A percentile compares a stretch with the other conserved stretches of the same genome.
phyloP scores from a whole-genome alignment of 2,329 filamentous ascomycete genomes.

The Penicillium sp. region DNA sequence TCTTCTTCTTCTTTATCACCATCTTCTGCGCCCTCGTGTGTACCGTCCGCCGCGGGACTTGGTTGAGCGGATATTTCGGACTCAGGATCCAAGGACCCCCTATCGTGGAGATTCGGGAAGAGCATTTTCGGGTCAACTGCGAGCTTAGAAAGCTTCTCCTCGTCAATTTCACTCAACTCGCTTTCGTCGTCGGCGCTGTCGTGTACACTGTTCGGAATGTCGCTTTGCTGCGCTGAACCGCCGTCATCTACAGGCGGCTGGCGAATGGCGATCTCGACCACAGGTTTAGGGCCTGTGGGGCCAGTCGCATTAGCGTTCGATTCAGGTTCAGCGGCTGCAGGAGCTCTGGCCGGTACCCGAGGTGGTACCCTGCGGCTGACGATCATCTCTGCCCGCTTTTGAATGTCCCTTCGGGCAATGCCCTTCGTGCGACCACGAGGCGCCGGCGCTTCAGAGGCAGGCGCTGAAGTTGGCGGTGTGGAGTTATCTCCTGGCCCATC shows the following conservation, averaged over 20 bases:
- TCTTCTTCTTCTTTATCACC: conserved; percentile 24
- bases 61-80: conserved; percentile 31
- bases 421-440: conserved; percentile 57
- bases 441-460: conserved; percentile 41
- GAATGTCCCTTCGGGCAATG: conserved; percentile 64
- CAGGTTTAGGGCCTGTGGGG: conserved; percentile 47
- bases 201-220: conserved; percentile 64
- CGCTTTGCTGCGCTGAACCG: conserved; percentile 50
- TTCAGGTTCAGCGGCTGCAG: conserved; percentile 31
- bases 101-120: conserved; percentile 33
- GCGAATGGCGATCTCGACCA: conserved; percentile 1
- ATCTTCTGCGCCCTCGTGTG: conserved; percentile 27
- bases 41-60: conserved; percentile 29
- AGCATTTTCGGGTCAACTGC: conserved; percentile 27
- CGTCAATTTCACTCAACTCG: conserved; percentile 67
- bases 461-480: conserved; percentile 36
- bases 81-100: conserved; percentile 29
- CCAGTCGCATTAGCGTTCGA: conserved; percentile 32
- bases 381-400: conserved; percentile 63
- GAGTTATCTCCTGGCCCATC: conserved; percentile 37
- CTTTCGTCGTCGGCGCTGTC: conserved; percentile 73
- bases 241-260: conserved; percentile 49
- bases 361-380: conserved; percentile 45
- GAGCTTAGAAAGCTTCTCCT: conserved; percentile 38
- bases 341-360: conserved; percentile 32